A percentile compares a stretch with the other conserved stretches of the same genome.
Evolutionary conservation across 208 protist species (phyloP).

Genomic region (Dictyostelium gargantuum): DNA sequence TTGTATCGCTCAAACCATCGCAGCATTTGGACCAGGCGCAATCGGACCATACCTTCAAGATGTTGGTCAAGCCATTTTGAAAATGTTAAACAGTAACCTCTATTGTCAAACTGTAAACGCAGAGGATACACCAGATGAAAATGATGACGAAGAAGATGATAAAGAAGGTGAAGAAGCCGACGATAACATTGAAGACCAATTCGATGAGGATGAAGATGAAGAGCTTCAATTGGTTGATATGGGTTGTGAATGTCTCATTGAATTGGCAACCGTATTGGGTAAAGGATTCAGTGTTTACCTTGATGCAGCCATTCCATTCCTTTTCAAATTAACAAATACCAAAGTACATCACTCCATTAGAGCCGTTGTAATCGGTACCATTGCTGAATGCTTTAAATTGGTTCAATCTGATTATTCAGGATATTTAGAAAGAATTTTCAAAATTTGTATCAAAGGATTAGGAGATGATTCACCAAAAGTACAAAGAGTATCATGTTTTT

Average conservation of each 20-base stretch:
- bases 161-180: background rate
- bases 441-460: background rate
- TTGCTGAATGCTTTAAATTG: conserved; percentile 29
- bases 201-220: conserved; percentile 20
- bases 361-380: conserved; percentile 19
- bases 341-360: background rate
- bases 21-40: background rate
- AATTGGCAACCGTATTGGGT: conserved; percentile 18
- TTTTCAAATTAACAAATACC: conserved; percentile 4
- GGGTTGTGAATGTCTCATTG: conserved; percentile 25
- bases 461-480: background rate
- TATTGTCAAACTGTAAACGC: conserved; percentile 13
- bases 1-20: background rate
- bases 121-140: background rate
- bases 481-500: background rate
- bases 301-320: background rate
- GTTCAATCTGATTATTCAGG: background rate
- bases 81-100: background rate
- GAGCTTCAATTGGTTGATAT: background rate
- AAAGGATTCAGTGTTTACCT: background rate
- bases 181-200: background rate
- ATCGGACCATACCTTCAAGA: background rate
- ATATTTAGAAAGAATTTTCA: background rate
- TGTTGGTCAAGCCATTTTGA: background rate
- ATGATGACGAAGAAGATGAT: background rate